Evolutionary conservation across 129 eudicot species (phyloP).

Genomic region (Rutidosis leptorrhynchoides): DNA sequence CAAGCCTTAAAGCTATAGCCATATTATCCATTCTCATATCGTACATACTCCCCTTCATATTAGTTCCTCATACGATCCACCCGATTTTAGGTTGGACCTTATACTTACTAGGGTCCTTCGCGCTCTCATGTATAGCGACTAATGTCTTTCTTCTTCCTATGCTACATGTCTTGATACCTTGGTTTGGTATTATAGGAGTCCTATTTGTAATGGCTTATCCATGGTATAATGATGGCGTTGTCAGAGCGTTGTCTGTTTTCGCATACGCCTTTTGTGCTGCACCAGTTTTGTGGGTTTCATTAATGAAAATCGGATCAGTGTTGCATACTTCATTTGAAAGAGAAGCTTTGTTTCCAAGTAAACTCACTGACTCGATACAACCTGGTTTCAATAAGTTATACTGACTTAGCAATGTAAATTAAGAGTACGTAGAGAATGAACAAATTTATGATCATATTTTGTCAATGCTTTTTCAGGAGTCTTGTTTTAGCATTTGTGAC

Average conservation of each 20-base stretch:
- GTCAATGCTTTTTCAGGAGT: neutral
- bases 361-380: constrained; percentile 44
- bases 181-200: constrained; percentile 63
- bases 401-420: constrained; percentile 16
- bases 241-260: constrained; percentile 63
- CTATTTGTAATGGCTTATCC: constrained; percentile 78
- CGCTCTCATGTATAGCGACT: constrained; percentile 44
- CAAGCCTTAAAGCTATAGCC: constrained; percentile 53
- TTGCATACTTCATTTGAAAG: constrained; percentile 61
- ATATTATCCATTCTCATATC: constrained; percentile 54
- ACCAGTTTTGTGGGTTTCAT: constrained; percentile 55
- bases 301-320: constrained; percentile 41
- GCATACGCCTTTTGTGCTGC: constrained; percentile 71
- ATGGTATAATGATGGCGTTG: constrained; percentile 68
- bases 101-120: constrained; percentile 55
- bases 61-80: constrained; percentile 74
- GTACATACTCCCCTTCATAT: constrained; percentile 56
- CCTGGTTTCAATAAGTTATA: constrained; percentile 61
- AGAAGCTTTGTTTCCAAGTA: constrained; percentile 60
- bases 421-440: no score
- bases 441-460: neutral
- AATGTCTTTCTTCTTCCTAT: constrained; percentile 61
- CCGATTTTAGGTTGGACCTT: constrained; percentile 72
- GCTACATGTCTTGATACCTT: constrained; percentile 50
- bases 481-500: neutral